Evolutionary conservation across 208 protist genomes (phyloP), one percentile per base, ranked within the genome.

Genomic region (Wallacemonas sp.): DNA sequence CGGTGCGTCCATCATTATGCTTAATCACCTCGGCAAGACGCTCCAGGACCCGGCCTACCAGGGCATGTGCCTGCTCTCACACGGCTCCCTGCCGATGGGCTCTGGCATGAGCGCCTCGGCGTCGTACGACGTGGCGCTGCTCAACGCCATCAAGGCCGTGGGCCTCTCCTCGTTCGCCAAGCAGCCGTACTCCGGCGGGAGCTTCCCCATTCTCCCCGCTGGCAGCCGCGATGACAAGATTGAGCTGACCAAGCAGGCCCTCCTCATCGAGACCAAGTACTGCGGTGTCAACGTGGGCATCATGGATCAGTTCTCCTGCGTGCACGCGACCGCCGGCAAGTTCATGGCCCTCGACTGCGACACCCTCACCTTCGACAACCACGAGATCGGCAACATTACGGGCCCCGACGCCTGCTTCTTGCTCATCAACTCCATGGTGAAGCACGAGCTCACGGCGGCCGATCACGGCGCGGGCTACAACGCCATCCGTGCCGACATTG

Each of bases 221-320:
- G 49, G 58, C 32, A 69, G 34, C 55, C 72, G 71, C 54, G 70
- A 80, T 30, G 82, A 82, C 23, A 68, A 69, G 47, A 80, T 84
- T 49, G 63, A 19, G 52, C 41, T 81, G 30, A 72, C 80, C 34
- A 84, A 87, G 66, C 72, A 81, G 62, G 85, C 79, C n/a, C 86
- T 86, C 33, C 58, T 71, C 17, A 85, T 85, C 46, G 88, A 95
- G 68, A 81, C 81, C 57, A 75, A 82, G 61, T 94, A 80, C 68
- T 83, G 79, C 64, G 73, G 80, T 24, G 78, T 95, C 32, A 92
- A 91, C 12, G 90, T 92, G 52, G 90, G 87, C 57, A 95, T 95
- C 76, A 93, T 95, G 87, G 89, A 95, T 66, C 89, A 97, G 76
- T 87, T 92, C 65, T 76, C 84, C 46, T 81, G 80, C 11, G 83